phyloP scores from a whole-genome alignment of 2,329 filamentous ascomycete species.

The Dactylellina parvicollis region DNA sequence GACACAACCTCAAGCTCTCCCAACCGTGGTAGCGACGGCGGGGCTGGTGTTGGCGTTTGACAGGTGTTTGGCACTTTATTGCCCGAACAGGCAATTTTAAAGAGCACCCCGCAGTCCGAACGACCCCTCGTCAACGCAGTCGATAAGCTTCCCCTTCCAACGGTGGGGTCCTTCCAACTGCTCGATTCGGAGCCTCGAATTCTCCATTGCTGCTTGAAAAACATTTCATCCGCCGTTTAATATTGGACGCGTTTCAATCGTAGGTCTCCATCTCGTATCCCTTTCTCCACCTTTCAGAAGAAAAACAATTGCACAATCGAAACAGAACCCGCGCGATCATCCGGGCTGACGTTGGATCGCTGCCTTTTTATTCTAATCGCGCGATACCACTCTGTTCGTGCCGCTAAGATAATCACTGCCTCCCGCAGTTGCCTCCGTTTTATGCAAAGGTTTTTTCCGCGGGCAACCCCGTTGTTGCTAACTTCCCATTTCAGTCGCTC shows the following conservation, averaged over 20 bases:
- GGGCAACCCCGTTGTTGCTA: conserved; percentile 25
- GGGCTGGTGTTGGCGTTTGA: too few relatives aligned
- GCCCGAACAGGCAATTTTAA: too few relatives aligned
- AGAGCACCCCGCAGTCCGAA: not conserved
- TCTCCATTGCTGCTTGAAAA: not conserved
- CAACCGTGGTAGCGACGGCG: too few relatives aligned
- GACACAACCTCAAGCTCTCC: too few relatives aligned
- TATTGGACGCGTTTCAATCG: not conserved
- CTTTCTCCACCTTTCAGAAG: too few relatives aligned
- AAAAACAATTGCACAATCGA: not conserved
- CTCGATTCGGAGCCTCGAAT: conserved; percentile 37
- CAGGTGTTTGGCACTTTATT: too few relatives aligned
- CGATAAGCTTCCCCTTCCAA: conserved; percentile 38
- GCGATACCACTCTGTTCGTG: not conserved
- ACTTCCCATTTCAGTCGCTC: conserved; percentile 44
- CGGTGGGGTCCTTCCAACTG: conserved; percentile 10
- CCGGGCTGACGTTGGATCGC: too few relatives aligned
- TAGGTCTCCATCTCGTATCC: not conserved
- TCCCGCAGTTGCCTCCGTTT: not conserved
- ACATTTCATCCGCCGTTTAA: not conserved
- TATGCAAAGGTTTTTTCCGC: conserved; percentile 27
- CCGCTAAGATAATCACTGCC: not conserved
- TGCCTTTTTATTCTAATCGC: too few relatives aligned
- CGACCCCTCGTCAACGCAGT: conserved; percentile 12
- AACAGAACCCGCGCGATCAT: too few relatives aligned